A percentile compares a stretch with the other conserved stretches of the same genome.
These are phyloP conservation scores for Penicillium bovifimosum DNA, from an alignment of 495 filamentous ascomycete genomes.

Conservation along the genomic window DNA sequence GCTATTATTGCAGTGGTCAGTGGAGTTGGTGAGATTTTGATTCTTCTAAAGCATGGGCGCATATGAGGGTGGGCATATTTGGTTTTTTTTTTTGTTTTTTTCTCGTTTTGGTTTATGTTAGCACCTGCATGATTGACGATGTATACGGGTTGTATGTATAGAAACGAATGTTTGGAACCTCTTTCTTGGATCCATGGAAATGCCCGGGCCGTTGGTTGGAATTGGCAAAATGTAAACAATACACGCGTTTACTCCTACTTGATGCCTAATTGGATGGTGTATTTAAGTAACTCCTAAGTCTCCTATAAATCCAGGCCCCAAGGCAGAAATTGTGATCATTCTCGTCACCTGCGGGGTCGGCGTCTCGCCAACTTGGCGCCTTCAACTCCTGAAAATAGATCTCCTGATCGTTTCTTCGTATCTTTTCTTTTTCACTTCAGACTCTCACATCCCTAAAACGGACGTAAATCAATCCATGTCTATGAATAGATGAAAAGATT, in stretches of 20 bases:
- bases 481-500: constrained; percentile 5
- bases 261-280: too few relatives aligned
- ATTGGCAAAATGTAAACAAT: neutral
- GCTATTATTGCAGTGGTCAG: too few relatives aligned
- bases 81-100: neutral
- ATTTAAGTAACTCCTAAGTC: too few relatives aligned
- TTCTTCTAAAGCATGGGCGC: constrained; percentile 1
- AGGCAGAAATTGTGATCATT: constrained; percentile 15
- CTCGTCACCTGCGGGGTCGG: constrained; percentile 24
- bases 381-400: neutral
- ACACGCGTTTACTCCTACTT: too few relatives aligned
- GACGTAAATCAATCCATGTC: neutral
- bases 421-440: constrained; percentile 2
- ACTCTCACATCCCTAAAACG: neutral
- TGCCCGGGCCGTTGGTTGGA: neutral
- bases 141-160: constrained; percentile 16
- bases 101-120: constrained; percentile 1
- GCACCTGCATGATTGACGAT: constrained; percentile 22
- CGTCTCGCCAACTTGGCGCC: constrained; percentile 21
- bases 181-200: constrained; percentile 7
- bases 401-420: constrained; percentile 1
- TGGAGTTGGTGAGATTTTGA: constrained; percentile 3
- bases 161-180: constrained; percentile 8
- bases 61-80: constrained; percentile 6
- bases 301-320: neutral